Evolutionary conservation across 106 monocot species (phyloP).

Genomic region (Allium sativum): DNA sequence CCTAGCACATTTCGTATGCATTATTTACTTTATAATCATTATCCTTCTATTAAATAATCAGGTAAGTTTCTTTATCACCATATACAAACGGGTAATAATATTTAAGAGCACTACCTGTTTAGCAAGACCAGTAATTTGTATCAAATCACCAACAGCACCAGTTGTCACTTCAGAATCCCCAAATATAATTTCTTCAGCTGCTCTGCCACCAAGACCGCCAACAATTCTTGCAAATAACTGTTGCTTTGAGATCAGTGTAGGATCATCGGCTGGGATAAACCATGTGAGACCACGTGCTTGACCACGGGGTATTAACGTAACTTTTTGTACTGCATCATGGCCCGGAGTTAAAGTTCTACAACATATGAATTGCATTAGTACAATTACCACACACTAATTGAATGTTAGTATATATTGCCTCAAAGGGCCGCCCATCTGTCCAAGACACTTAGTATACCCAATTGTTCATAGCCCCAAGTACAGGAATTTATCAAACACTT

Average conservation of each 20-base stretch:
- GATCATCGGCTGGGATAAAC: slow-evolving; percentile 93
- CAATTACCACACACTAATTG: no score
- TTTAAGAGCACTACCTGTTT: slow-evolving; percentile 57
- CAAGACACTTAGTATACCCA: no score
- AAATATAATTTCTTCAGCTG: slow-evolving; percentile 97
- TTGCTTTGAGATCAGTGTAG: slow-evolving; percentile 88
- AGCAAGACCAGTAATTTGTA: slow-evolving; percentile 89
- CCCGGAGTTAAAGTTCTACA: slow-evolving; percentile 91
- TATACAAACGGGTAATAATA: no score
- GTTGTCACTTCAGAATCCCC: slow-evolving; percentile 97
- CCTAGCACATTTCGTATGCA: no score
- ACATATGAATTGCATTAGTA: not conserved
- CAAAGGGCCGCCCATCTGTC: no score
- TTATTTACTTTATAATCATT: no score
- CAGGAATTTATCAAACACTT: no score
- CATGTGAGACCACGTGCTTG: slow-evolving; percentile 92
- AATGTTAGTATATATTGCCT: no score
- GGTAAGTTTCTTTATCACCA: no score
- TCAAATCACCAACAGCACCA: slow-evolving; percentile 93
- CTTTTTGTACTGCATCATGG: slow-evolving; percentile 95
- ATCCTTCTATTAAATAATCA: no score
- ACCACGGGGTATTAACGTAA: slow-evolving; percentile 82
- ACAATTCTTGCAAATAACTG: slow-evolving; percentile 94
- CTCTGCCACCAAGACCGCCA: slow-evolving; percentile 95
- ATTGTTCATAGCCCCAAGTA: no score